Evolutionary conservation across 1,284 basidiomycete species (phyloP).

Genomic region (Leccinum proliferum): DNA sequence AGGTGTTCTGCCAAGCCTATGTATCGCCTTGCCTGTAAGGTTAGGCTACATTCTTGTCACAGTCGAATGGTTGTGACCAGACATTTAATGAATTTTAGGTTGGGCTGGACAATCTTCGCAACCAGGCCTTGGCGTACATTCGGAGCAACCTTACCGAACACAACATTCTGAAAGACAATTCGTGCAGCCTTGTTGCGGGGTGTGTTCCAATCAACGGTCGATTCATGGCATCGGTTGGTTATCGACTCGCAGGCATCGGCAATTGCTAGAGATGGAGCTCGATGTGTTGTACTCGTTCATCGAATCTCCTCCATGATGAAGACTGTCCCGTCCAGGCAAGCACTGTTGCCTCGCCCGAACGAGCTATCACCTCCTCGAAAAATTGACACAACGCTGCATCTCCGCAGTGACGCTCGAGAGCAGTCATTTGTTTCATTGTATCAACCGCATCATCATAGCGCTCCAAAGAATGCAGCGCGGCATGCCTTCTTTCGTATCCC

Average conservation of each 20-base stretch:
- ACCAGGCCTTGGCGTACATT: not conserved
- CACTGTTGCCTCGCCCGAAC: too few relatives aligned
- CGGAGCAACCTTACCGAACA: not conserved
- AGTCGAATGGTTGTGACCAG: not conserved
- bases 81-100: not conserved
- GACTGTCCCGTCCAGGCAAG: too few relatives aligned
- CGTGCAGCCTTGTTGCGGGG: not conserved
- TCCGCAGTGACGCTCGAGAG: too few relatives aligned
- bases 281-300: not conserved
- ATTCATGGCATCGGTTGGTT: not conserved
- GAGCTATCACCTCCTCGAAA: too few relatives aligned
- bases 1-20: not conserved
- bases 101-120: not conserved
- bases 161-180: not conserved
- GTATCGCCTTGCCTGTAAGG: not conserved
- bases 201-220: not conserved
- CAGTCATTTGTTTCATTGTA: too few relatives aligned
- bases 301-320: not conserved
- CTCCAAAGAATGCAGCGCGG: too few relatives aligned
- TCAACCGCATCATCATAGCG: too few relatives aligned
- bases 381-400: too few relatives aligned
- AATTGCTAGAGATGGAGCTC: not conserved
- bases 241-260: not conserved
- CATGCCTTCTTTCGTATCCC: too few relatives aligned
- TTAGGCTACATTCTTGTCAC: not conserved